Conservation (phyloP, 1,284 basidiomycete species). For the Microbotryum intermedium region DNA sequence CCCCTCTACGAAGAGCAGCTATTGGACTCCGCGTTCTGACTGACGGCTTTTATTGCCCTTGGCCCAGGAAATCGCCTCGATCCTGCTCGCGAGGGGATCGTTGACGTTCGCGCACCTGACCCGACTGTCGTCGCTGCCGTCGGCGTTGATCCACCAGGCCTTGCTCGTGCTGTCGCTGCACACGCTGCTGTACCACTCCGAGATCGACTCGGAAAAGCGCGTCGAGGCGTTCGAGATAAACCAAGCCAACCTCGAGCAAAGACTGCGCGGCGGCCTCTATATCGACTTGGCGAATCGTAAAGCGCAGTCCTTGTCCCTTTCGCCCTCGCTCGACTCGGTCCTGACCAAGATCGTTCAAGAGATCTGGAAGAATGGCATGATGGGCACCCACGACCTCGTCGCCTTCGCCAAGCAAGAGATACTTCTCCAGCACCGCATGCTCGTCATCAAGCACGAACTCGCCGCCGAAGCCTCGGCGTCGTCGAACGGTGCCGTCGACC, state of each 20-base stretch:
- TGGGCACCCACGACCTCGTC: too few species aligned
- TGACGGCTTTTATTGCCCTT: background rate
- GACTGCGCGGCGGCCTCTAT: conserved; percentile 44
- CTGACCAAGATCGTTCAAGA: conserved; percentile 4
- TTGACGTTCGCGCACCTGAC: conserved; percentile 53
- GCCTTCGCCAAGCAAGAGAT: conserved; percentile 11
- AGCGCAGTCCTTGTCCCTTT: conserved; percentile 45
- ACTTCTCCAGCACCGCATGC: conserved; percentile 5
- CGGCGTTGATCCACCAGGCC: conserved; percentile 59
- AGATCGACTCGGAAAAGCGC: conserved; percentile 27
- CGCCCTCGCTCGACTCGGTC: conserved; percentile 1
- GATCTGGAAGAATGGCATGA: background rate
- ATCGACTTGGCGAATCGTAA: conserved; percentile 61
- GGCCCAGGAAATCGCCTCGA: conserved; percentile 63
- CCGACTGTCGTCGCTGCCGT: conserved; percentile 56
- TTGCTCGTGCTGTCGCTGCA: conserved; percentile 84
- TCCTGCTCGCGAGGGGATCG: conserved; percentile 74
- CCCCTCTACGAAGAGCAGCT: background rate
- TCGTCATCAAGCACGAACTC: background rate
- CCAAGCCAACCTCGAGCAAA: conserved; percentile 37
- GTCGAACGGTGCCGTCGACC: background rate
- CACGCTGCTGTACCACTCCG: conserved; percentile 48
- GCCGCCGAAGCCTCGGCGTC: background rate
- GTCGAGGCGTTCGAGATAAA: conserved; percentile 42
- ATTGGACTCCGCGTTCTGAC: background rate